Conservation (phyloP, 345 rosid genomes). For the Salix koriyanagi region DNA sequence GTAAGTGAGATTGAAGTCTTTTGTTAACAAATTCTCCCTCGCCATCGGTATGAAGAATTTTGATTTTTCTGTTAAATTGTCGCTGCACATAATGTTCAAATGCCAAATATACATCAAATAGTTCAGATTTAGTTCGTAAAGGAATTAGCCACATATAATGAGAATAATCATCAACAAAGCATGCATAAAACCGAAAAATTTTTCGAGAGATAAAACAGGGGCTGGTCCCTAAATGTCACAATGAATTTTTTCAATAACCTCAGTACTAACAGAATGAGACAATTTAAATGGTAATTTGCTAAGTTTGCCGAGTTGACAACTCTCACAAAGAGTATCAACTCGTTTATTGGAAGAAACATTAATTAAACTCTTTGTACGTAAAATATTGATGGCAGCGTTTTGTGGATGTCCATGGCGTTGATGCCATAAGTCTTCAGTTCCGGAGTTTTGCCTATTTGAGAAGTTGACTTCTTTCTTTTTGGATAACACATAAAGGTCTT, state of each 20-base stretch:
- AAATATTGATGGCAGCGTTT: too few species aligned
- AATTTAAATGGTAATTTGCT: neutral
- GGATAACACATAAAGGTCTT: too few species aligned
- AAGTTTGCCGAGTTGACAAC: neutral
- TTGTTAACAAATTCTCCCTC: neutral
- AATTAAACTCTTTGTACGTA: fast-evolving
- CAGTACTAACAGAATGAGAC: neutral
- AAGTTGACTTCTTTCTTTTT: too few species aligned
- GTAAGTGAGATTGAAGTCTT: neutral
- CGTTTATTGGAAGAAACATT: too few species aligned
- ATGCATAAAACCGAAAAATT: neutral
- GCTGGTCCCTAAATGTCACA: neutral
- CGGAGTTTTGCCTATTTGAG: too few species aligned
- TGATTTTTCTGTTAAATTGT: neutral
- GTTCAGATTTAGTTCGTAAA: neutral
- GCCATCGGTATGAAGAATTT: neutral
- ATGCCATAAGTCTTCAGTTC: too few species aligned
- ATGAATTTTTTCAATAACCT: neutral
- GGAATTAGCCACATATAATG: neutral
- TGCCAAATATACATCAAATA: neutral
- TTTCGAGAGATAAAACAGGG: neutral
- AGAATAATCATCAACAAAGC: neutral
- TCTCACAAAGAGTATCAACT: neutral
- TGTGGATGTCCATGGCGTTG: too few species aligned
- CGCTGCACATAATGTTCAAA: neutral